Conservation (phyloP, 768 basidiomycete genomes). For the Suillus decipiens region DNA sequence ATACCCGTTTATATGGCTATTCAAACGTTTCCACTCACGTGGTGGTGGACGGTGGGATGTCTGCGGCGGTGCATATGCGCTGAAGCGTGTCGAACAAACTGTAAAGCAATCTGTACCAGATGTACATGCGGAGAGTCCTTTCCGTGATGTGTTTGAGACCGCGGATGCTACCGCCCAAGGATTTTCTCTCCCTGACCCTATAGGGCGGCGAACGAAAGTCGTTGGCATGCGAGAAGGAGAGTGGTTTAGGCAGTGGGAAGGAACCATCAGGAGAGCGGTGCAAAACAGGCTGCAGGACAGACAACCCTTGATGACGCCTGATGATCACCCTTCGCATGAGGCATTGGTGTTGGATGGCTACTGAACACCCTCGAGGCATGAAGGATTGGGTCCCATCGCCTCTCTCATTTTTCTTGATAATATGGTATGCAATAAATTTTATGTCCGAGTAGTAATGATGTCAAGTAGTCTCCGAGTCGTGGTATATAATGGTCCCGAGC, state of each 20-base stretch:
- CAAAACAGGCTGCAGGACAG: slow-evolving; percentile 37
- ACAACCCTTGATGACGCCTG: slow-evolving; percentile 37
- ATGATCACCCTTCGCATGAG: slow-evolving; percentile 17
- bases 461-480: background rate
- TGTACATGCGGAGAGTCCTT: slow-evolving; percentile 11
- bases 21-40: slow-evolving; percentile 60
- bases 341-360: slow-evolving; percentile 31
- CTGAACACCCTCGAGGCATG: slow-evolving; percentile 8
- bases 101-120: slow-evolving; percentile 12
- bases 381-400: background rate
- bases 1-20: slow-evolving; percentile 83
- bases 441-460: background rate
- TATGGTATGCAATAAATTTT: background rate
- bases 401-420: background rate
- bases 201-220: slow-evolving; percentile 35
- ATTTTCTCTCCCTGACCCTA: slow-evolving; percentile 32
- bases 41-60: slow-evolving; percentile 80
- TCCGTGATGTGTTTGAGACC: slow-evolving; percentile 7
- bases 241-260: slow-evolving; percentile 82
- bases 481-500: background rate
- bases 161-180: slow-evolving; percentile 7
- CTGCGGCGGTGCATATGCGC: slow-evolving; percentile 74
- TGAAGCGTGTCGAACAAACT: slow-evolving; percentile 46
- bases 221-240: slow-evolving; percentile 70
- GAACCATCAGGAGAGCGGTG: slow-evolving; percentile 63